Evolutionary conservation across 2,329 filamentous ascomycete species (phyloP).

Genomic region (Calonectria leucothoes): DNA sequence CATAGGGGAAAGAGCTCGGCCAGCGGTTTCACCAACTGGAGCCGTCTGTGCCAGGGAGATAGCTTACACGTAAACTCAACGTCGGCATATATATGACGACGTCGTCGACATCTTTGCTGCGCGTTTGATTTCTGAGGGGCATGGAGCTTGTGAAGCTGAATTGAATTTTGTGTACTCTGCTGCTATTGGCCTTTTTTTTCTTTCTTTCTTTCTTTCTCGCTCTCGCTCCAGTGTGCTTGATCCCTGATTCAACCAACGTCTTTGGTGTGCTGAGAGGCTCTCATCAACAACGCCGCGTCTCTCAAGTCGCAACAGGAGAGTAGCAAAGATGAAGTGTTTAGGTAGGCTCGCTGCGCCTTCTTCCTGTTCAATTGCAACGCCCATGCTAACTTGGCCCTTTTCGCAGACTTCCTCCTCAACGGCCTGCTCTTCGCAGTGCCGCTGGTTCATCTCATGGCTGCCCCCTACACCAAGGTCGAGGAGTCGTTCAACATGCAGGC

Average conservation of each 20-base stretch:
- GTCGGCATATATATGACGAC: background rate
- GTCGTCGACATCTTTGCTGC: background rate
- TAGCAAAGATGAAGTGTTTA: conserved; percentile 35
- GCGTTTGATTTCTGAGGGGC: background rate
- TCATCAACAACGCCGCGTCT: background rate
- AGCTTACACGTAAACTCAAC: conserved; percentile 10
- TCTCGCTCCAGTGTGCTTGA: background rate
- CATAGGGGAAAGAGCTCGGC: background rate
- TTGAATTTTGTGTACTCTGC: background rate
- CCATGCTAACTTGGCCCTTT: conserved; percentile 2
- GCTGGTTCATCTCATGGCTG: conserved; percentile 74
- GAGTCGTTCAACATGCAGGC: conserved; percentile 99
- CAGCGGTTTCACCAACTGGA: background rate
- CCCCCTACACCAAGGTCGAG: conserved; percentile 97
- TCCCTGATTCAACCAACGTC: background rate
- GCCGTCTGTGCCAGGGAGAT: background rate
- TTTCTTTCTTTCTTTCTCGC: background rate
- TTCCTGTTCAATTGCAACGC: background rate
- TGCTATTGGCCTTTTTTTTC: background rate
- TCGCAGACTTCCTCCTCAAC: conserved; percentile 39
- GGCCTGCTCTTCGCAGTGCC: conserved; percentile 67
- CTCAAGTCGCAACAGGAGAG: background rate
- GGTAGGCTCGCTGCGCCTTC: conserved; percentile 18
- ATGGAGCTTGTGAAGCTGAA: background rate
- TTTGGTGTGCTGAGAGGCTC: background rate